Percentiles rank a stretch among this genome's conserved stretches.
phyloP scores from a whole-genome alignment of 805 yeast genomes.

The Blastobotrys muscicola region DNA sequence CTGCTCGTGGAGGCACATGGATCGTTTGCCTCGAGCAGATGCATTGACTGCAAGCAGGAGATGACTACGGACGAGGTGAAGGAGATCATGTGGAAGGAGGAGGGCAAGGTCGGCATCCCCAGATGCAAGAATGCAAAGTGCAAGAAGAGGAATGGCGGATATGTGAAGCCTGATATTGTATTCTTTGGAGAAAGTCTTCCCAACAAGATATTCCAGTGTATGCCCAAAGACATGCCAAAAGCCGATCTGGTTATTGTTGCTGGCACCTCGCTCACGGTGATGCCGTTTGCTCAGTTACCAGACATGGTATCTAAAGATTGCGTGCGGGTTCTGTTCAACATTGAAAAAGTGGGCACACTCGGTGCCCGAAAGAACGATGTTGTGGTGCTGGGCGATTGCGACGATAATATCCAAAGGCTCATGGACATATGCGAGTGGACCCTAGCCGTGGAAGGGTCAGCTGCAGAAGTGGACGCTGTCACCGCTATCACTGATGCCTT shows the following conservation, averaged over 20 bases:
- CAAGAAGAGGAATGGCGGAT: constrained; percentile 46
- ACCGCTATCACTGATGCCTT: constrained; percentile 4
- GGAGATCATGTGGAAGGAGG: constrained; percentile 15
- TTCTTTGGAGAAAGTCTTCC: constrained; percentile 92
- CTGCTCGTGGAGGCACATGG: constrained; percentile 89
- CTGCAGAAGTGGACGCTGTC: constrained; percentile 10
- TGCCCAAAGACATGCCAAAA: constrained; percentile 49
- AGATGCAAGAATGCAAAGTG: constrained; percentile 34
- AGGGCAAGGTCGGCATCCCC: constrained; percentile 22
- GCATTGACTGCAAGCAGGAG: constrained; percentile 60
- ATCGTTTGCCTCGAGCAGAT: constrained; percentile 75
- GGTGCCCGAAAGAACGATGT: constrained; percentile 53
- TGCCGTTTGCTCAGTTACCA: constrained; percentile 84
- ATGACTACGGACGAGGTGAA: constrained; percentile 32
- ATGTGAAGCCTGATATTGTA: constrained; percentile 87
- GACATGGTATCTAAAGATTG: constrained; percentile 42
- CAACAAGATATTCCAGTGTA: constrained; percentile 48
- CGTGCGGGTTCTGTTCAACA: constrained; percentile 60
- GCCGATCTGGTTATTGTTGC: constrained; percentile 75
- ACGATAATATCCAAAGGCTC: constrained; percentile 47
- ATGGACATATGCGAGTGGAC: constrained; percentile 57
- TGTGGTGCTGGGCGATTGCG: constrained; percentile 54
- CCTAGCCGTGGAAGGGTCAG: constrained; percentile 17
- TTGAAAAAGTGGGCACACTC: constrained; percentile 65
- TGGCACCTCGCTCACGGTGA: constrained; percentile 84